These are phyloP conservation scores for Euphrasia arctica DNA, from an alignment of 305 asterid species.

Conservation along the genomic window DNA sequence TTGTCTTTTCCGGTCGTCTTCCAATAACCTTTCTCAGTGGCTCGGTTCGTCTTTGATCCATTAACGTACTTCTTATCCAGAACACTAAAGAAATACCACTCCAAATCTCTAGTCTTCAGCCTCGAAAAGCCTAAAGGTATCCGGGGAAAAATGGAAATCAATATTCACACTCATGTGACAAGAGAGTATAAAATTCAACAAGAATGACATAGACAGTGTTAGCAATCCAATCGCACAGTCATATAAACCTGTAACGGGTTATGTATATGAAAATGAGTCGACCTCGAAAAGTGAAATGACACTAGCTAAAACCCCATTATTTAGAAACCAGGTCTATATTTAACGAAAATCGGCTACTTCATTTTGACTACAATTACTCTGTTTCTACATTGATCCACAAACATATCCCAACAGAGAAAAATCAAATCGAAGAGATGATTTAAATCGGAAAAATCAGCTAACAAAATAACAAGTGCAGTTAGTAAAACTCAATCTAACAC, in stretches of 20 bases:
- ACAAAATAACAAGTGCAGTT: neutral
- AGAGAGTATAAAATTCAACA: conserved; percentile 11
- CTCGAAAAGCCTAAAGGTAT: conserved; percentile 55
- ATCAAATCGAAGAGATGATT: neutral
- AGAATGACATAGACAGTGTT: neutral
- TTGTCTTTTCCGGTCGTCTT: conserved; percentile 97
- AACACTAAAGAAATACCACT: conserved; percentile 93
- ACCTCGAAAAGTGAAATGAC: too few relatives aligned
- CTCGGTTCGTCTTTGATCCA: conserved; percentile 88
- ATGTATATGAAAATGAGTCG: neutral
- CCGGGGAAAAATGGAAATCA: conserved; percentile 13
- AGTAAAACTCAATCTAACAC: neutral
- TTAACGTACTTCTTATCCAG: conserved; percentile 93
- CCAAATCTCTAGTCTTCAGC: conserved; percentile 78
- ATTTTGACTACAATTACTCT: neutral
- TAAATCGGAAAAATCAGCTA: neutral
- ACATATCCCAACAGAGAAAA: neutral
- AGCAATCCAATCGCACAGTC: neutral
- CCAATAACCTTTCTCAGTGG: conserved; percentile 94
- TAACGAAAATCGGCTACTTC: neutral
- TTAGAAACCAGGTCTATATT: conserved; percentile 11
- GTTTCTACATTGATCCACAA: neutral
- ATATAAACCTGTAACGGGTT: neutral
- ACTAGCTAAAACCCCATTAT: neutral
- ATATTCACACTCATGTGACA: conserved; percentile 15